Percentiles rank a stretch among this genome's conserved stretches.
These are phyloP conservation scores for Carex kokanica DNA, from an alignment of 176 grass and related monocot species.

Conservation along the genomic window DNA sequence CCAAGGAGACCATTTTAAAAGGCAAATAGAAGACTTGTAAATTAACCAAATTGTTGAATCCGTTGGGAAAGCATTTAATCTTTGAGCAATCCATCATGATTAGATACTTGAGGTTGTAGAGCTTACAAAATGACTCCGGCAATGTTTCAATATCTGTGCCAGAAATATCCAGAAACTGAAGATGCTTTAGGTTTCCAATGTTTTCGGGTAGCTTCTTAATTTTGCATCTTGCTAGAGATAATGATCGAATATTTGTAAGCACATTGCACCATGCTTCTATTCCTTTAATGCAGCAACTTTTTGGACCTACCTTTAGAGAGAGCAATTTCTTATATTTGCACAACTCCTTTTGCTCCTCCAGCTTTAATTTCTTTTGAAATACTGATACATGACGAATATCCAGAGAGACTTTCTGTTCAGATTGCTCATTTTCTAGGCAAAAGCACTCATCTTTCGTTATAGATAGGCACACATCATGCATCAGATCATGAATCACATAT, in stretches of 20 bases:
- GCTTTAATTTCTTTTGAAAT: too few species aligned
- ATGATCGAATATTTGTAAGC: background rate
- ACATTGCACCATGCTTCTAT: background rate
- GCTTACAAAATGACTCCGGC: slow-evolving; percentile 11
- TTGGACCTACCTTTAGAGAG: background rate
- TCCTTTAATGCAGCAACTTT: background rate
- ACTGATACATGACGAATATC: too few species aligned
- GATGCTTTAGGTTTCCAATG: slow-evolving; percentile 14
- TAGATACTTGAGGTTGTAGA: slow-evolving; percentile 17
- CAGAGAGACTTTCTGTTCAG: too few species aligned
- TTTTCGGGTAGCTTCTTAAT: slow-evolving; percentile 8
- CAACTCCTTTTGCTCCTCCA: background rate
- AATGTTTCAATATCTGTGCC: slow-evolving; percentile 1
- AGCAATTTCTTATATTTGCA: background rate
- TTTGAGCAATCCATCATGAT: too few species aligned
- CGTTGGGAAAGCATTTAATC: too few species aligned
- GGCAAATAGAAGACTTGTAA: too few species aligned
- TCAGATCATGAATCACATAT: too few species aligned
- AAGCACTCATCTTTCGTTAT: too few species aligned
- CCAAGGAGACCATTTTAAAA: too few species aligned
- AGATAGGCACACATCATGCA: too few species aligned
- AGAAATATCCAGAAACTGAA: slow-evolving; percentile 21
- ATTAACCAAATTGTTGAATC: too few species aligned
- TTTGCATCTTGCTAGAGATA: background rate
- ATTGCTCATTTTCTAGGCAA: too few species aligned